Evolutionary conservation across 1,284 basidiomycete species (phyloP), one percentile per base, ranked within the genome.

Genomic region (Jaminaea rosea): DNA sequence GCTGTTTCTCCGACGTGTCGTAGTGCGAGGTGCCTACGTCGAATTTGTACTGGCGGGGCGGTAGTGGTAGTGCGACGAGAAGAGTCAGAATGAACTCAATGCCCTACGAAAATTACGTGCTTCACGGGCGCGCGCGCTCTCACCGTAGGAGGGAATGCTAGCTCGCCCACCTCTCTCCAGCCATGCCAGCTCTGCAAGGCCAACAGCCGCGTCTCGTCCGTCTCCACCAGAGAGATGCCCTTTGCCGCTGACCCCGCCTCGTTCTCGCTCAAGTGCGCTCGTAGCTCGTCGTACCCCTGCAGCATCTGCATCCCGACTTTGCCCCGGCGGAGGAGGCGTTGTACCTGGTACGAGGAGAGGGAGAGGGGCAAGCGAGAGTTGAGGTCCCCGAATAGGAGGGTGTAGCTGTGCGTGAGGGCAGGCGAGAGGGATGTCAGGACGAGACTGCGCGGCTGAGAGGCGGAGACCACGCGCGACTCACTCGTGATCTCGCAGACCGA

Each of bases 371-470:
- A 84, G 27, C 94, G 85, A 71, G 97, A 98, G 73, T 99, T 99
- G 49, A 78, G 74, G 84, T 98, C 94, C 21, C 88, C 93, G 2
- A 88, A 78, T 90, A 92, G 97, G 46, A 98, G 79, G 26, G 97
- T 80, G 69, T 88, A 55, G 29, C 96, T 87, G 65, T 98, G 94
- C 62, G 84, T 84, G 21, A 81, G 79, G 34, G 97, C 90, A 0
- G 81, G n/a, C n/a, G n/a, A n/a, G n/a, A n/a, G n/a, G n/a, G n/a
- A n/a, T n/a, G n/a, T n/a, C n/a, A n/a, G n/a, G n/a, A n/a, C n/a
- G n/a, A n/a, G n/a, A n/a, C n/a, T n/a, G n/a, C n/a, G n/a, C n/a
- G n/a, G n/a, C n/a, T n/a, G n/a, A n/a, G n/a, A n/a, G n/a, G n/a
- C n/a, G n/a, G n/a, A n/a, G n/a, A n/a, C n/a, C n/a, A n/a, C n/a